These are phyloP conservation scores for Aeschynomene evenia DNA, from an alignment of 306 rosid species.

Conservation along the genomic window DNA sequence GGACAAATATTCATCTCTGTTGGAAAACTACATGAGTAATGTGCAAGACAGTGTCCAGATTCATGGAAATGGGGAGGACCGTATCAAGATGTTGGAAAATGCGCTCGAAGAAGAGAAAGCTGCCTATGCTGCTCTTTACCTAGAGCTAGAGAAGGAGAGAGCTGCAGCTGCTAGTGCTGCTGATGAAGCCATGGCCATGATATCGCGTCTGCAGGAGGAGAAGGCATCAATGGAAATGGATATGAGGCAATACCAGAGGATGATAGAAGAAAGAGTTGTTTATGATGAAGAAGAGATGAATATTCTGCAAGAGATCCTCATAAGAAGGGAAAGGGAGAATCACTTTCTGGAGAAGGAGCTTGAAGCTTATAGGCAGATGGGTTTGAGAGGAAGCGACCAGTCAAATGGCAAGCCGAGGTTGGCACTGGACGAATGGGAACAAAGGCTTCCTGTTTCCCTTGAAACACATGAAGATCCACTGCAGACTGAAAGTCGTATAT, in stretches of 20 bases:
- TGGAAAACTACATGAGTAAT: constrained; percentile 28
- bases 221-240: constrained; percentile 78
- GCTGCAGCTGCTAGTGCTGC: constrained; percentile 92
- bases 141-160: constrained; percentile 96
- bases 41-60: constrained; percentile 28
- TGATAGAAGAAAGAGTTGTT: constrained; percentile 71
- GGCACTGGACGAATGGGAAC: constrained; percentile 37
- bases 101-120: constrained; percentile 67
- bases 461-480: constrained; percentile 34
- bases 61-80: constrained; percentile 42
- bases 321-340: constrained; percentile 77
- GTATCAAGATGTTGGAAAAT: constrained; percentile 51
- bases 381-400: constrained; percentile 35
- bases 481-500: constrained; percentile 29
- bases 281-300: constrained; percentile 90
- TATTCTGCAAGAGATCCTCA: constrained; percentile 77
- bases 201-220: constrained; percentile 75
- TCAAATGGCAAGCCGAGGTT: constrained; percentile 36
- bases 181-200: constrained; percentile 97
- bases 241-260: constrained; percentile 66
- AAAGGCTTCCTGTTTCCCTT: constrained; percentile 30
- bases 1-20: constrained; percentile 35
- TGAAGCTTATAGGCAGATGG: constrained; percentile 62
- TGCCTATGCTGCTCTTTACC: constrained; percentile 60
- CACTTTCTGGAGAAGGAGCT: constrained; percentile 71